phyloP scores from a whole-genome alignment of 805 yeast species.

The Cyberlindnera maclurae region DNA sequence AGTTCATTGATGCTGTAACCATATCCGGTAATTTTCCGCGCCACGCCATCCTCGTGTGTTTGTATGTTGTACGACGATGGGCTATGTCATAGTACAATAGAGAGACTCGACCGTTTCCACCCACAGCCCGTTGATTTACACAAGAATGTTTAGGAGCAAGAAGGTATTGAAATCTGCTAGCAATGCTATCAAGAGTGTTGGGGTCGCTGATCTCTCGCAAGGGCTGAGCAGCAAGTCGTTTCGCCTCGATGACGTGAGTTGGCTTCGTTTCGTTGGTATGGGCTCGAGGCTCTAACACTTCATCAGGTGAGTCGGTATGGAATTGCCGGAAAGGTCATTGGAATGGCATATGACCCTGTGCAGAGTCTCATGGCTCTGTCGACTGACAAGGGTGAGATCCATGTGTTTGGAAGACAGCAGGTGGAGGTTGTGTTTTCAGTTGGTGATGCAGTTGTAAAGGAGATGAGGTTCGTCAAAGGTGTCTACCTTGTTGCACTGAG shows the following conservation, averaged over 20 bases:
- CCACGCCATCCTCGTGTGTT: too few relatives aligned
- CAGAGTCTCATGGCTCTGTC: slow-evolving; percentile 82
- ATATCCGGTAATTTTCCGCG: neutral
- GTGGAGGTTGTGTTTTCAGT: slow-evolving; percentile 63
- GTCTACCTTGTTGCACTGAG: slow-evolving; percentile 73
- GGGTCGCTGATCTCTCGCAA: slow-evolving; percentile 23
- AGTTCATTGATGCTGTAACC: neutral
- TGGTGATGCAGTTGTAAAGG: slow-evolving; percentile 43
- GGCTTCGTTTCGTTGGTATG: neutral
- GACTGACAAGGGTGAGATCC: slow-evolving; percentile 61
- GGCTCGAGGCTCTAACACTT: neutral
- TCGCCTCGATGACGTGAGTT: slow-evolving; percentile 25
- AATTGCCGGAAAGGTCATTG: slow-evolving; percentile 53
- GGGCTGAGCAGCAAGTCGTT: slow-evolving; percentile 27
- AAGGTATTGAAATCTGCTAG: slow-evolving; percentile 25
- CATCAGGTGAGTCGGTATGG: slow-evolving; percentile 39
- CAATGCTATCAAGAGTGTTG: slow-evolving; percentile 28
- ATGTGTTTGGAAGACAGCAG: slow-evolving; percentile 77
- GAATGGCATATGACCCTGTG: slow-evolving; percentile 77
- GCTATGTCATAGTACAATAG: too few relatives aligned
- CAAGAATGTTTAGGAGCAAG: slow-evolving; percentile 27
- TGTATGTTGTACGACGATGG: too few relatives aligned
- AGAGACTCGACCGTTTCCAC: too few relatives aligned
- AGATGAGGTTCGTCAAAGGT: slow-evolving; percentile 68
- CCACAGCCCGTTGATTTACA: too few relatives aligned